Conservation (phyloP, 306 rosid genomes). For the Senna siamea region DNA sequence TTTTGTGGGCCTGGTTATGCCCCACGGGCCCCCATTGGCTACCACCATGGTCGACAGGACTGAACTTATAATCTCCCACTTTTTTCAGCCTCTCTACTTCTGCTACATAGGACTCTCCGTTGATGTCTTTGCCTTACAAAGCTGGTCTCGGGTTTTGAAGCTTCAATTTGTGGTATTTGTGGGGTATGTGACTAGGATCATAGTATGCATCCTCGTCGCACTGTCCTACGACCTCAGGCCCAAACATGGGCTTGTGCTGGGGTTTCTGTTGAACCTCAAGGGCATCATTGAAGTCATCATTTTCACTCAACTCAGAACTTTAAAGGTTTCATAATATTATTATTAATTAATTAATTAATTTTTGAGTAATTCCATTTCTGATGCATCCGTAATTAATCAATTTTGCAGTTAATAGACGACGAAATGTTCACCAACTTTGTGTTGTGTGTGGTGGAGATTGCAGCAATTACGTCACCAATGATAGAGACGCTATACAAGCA, state of each 20-base stretch:
- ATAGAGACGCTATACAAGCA: neutral
- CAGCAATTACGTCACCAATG: constrained; percentile 29
- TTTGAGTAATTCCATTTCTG: too few relatives aligned
- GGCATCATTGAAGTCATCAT: constrained; percentile 50
- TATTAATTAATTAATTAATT: too few relatives aligned
- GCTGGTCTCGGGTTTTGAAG: neutral
- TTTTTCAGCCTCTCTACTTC: constrained; percentile 41
- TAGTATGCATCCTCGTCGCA: constrained; percentile 28
- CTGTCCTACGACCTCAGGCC: constrained; percentile 37
- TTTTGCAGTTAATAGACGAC: constrained; percentile 36
- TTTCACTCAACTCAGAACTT: neutral
- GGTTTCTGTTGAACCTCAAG: constrained; percentile 48
- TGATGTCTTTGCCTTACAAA: neutral
- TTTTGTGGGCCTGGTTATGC: constrained; percentile 39
- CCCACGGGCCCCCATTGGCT: constrained; percentile 43
- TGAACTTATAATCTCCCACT: constrained; percentile 1
- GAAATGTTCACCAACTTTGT: constrained; percentile 28
- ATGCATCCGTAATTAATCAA: too few relatives aligned
- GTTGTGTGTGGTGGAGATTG: constrained; percentile 18
- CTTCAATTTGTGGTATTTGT: constrained; percentile 32
- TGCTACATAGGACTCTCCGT: neutral
- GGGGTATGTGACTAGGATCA: constrained; percentile 29
- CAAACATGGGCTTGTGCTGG: constrained; percentile 47
- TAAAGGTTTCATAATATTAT: constrained; percentile 5
- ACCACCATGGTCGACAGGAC: constrained; percentile 35